Evolutionary conservation across 768 basidiomycete species (phyloP), one percentile per base, ranked within the genome.

Genomic region (Amanita pseudoporphyria): DNA sequence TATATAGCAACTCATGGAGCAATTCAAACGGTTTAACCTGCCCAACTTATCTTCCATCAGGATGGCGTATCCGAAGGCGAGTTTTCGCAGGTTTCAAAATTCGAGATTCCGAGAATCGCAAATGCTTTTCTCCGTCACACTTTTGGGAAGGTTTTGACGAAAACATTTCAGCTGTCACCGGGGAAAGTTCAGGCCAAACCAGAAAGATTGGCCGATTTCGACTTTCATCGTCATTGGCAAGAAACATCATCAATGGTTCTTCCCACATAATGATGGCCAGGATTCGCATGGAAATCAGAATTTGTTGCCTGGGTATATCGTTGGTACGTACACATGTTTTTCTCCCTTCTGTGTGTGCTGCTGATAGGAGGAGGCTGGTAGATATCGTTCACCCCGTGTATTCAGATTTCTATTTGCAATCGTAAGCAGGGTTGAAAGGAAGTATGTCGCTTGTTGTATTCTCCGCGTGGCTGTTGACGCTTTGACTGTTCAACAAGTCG

Each of bases 171-270:
- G 49, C 33, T 7, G 42, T 43, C 26, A 18, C 43, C 3, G 39
- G 24, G 32, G 22, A 24, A 43, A 12, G 14, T 49, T 52, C n/a
- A 49, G 44, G n/a, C 30, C 14, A 5, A 37, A 19, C 3, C 19
- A 21, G 21, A 16, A 13, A 6, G 53, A 57, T 0, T 61, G 63
- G 49, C 78, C 80, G 0, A 63, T 60, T 1, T 16, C 84, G 0
- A 73, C 75, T 0, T 82, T 74, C 55, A 71, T 84, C 12, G 68
- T 82, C 14, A 83, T 84, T 6, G 78, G 76, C 1, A 85, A 85
- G 59, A 64, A 81, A 44, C 82, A 79, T 43, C 79, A 77, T 35
- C 61, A 74, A 9, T 64, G 73, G 5, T 77, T 78, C 60, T 74
- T 79, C 61, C 74, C 74, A 0, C 45, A 48, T 5, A 37, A 46